Conservation (phyloP, 257 asterid genomes). For the Solanum lycopersicoides region DNA sequence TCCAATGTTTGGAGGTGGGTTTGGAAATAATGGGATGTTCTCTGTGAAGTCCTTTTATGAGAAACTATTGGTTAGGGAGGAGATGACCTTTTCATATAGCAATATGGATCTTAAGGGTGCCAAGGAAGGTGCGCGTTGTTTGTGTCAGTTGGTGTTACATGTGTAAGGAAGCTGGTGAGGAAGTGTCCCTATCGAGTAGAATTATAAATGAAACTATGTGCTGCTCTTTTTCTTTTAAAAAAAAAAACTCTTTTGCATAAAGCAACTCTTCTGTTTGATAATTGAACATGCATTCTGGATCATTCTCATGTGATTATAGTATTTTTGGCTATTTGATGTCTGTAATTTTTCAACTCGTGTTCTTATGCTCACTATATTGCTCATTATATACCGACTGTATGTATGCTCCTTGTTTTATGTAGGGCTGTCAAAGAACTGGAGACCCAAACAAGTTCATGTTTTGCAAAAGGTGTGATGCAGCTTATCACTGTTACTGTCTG, state of each 20-base stretch:
- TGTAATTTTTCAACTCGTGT: background rate
- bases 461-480: constrained; percentile 97
- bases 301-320: background rate
- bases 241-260: background rate
- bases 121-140: background rate
- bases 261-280: background rate
- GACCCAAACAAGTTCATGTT: constrained; percentile 90
- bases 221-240: background rate
- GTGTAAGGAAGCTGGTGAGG: background rate
- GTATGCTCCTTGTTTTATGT: constrained; percentile 3
- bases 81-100: background rate
- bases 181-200: background rate
- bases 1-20: background rate
- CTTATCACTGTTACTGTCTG: constrained; percentile 90
- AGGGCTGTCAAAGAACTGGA: constrained; percentile 90
- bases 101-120: background rate
- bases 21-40: background rate
- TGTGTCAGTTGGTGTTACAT: background rate
- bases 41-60: background rate
- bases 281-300: background rate
- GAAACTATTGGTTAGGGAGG: background rate
- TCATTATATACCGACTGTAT: background rate
- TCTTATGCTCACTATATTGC: background rate
- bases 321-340: background rate
- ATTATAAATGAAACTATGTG: background rate